Base-by-base conservation (phyloP, 345 rosid species). In the Eucalyptus microcorys region DNA sequence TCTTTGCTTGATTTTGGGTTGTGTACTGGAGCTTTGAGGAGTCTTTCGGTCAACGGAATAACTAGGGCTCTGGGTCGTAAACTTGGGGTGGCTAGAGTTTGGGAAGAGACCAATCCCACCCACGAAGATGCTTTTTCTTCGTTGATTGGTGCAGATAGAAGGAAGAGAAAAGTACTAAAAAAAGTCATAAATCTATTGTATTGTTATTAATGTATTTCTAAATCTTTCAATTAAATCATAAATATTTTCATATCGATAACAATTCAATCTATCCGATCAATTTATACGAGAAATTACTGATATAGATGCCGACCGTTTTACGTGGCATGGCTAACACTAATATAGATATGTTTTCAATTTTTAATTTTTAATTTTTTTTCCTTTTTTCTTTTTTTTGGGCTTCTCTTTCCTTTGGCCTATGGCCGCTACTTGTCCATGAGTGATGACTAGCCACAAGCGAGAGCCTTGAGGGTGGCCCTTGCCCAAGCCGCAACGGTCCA, bases 221-320 rank as follows among this genome's bases (percentile, higher is more conserved):
- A 53, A 22, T 2, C 2, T 53, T 53, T 53, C 2, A 21, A 3
- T 53, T 53, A 0, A 8, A 21, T 3, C 26, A 0, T 53, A 53
- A 53, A 53, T 0, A 21, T 19, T 53, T 53, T 53, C 5, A 53
- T 53, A 21, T 53, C 3, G 2, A 53, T 21, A 53, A 53, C 2
- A 21, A 21, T 53, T 53, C 2, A 53, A 2, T 21, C 26, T 0
- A 53, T 53, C 26, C 1, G 1, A 0, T 0, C 5, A 53, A 3
- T 53, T 53, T 53, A 53, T 9, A 1, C 4, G 0, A 53, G 4
- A 21, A 53, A 53, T 53, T 53, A 27, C 0, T 21, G 0, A 53
- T 0, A 2, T 22, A 1, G 10, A 19, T 53, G 59, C 5, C 5
- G 2, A 53, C 1, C 1, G 2, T 22, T 8, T 3, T 53, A 53